Conservation (phyloP, 2,329 filamentous ascomycete species). For the Epicoccum sorghinum region DNA sequence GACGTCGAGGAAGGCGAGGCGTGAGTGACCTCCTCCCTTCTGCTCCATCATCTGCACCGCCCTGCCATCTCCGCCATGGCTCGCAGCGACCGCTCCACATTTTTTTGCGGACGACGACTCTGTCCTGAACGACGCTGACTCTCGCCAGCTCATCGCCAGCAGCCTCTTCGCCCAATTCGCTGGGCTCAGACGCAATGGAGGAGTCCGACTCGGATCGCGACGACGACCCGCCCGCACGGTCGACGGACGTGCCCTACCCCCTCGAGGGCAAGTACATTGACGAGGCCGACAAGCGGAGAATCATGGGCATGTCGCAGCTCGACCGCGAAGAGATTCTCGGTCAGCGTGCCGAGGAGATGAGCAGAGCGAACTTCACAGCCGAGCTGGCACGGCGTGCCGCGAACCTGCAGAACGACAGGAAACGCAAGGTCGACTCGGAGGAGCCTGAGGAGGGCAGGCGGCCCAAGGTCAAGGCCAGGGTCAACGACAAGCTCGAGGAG, state of each 20-base stretch:
- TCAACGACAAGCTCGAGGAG: slow-evolving; percentile 76
- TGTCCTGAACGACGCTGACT: slow-evolving; percentile 35
- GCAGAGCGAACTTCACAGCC: slow-evolving; percentile 80
- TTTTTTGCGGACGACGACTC: neutral
- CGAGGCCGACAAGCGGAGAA: slow-evolving; percentile 61
- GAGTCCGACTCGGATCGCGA: slow-evolving; percentile 65
- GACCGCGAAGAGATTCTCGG: slow-evolving; percentile 90
- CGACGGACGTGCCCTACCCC: slow-evolving; percentile 74
- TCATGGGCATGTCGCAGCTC: slow-evolving; percentile 87
- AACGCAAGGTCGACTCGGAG: slow-evolving; percentile 78
- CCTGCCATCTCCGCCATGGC: slow-evolving; percentile 13
- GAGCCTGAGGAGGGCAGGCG: slow-evolving; percentile 76
- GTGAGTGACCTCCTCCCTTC: slow-evolving; percentile 62
- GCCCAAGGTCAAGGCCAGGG: slow-evolving; percentile 59
- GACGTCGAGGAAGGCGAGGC: slow-evolving; percentile 78
- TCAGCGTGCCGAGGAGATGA: slow-evolving; percentile 82
- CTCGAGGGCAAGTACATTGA: slow-evolving; percentile 81
- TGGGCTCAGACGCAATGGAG: slow-evolving; percentile 88
- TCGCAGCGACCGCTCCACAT: slow-evolving; percentile 9
- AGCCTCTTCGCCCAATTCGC: slow-evolving; percentile 69
- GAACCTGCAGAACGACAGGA: slow-evolving; percentile 66
- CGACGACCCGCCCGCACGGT: slow-evolving; percentile 54
- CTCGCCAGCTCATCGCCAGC: slow-evolving; percentile 69
- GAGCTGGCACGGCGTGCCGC: slow-evolving; percentile 79
- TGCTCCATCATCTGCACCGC: slow-evolving; percentile 19